A percentile compares a stretch with the other conserved stretches of the same genome.
These are phyloP conservation scores for Dissophora globulifera DNA, from an alignment of 192 early-diverging fungal species.

Conservation along the genomic window DNA sequence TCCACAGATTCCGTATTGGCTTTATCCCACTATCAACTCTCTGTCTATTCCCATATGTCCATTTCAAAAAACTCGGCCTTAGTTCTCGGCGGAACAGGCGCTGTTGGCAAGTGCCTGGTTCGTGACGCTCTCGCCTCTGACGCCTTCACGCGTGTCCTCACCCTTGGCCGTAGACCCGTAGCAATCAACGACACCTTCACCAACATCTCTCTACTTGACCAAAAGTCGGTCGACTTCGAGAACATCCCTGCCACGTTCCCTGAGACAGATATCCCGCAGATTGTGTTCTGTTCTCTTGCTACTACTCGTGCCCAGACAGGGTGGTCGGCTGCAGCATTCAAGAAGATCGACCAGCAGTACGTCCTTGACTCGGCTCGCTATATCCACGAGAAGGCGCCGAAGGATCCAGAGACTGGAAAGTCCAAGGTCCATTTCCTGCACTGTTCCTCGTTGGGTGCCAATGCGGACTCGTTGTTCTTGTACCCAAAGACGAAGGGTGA, in stretches of 20 bases:
- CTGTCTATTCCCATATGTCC: slow-evolving; percentile 3
- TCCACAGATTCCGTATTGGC: no score
- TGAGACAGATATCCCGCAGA: slow-evolving; percentile 25
- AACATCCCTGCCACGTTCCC: slow-evolving; percentile 61
- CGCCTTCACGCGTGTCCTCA: slow-evolving; percentile 62
- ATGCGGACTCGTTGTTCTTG: slow-evolving; percentile 69
- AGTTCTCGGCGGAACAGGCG: slow-evolving; percentile 62
- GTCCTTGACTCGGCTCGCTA: slow-evolving; percentile 72
- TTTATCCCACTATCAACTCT: no score
- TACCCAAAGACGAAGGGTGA: slow-evolving; percentile 83
- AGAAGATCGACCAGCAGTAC: slow-evolving; percentile 84
- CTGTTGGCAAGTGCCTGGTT: slow-evolving; percentile 67
- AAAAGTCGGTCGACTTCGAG: slow-evolving; percentile 81
- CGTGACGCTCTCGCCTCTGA: slow-evolving; percentile 61
- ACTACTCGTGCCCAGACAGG: slow-evolving; percentile 77
- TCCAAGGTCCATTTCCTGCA: slow-evolving; percentile 64
- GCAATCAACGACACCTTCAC: slow-evolving; percentile 20
- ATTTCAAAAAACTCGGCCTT: slow-evolving; percentile 43
- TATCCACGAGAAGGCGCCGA: slow-evolving; percentile 63
- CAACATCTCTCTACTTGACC: slow-evolving; percentile 51
- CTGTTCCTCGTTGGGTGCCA: slow-evolving; percentile 63
- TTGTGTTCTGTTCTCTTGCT: slow-evolving; percentile 78
- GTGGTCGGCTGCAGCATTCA: slow-evolving; percentile 69
- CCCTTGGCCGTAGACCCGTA: slow-evolving; percentile 61
- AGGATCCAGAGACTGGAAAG: slow-evolving; percentile 16